Evolutionary conservation across 1,139 yeast species (phyloP).

Genomic region (Protomyces lactucae-debilis): DNA sequence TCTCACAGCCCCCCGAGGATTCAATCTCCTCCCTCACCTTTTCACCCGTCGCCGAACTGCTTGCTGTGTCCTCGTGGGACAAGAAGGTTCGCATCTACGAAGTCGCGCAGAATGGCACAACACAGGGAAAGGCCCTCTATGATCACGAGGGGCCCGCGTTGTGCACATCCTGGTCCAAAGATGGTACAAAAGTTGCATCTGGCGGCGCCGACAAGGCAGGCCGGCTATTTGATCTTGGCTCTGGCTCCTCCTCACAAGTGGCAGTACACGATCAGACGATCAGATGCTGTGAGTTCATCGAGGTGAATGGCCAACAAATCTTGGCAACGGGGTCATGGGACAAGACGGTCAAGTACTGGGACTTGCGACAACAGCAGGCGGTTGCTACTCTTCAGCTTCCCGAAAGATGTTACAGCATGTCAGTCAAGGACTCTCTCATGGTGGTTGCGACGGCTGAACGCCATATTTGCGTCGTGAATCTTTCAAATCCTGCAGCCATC

Average conservation of each 20-base stretch:
- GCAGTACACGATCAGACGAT: constrained; percentile 87
- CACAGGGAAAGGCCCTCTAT: constrained; percentile 82
- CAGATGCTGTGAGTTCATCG: constrained; percentile 65
- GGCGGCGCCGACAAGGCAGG: constrained; percentile 95
- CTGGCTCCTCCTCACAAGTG: constrained; percentile 76
- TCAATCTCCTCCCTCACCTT: constrained; percentile 81
- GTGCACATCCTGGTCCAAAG: constrained; percentile 72
- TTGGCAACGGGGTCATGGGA: constrained; percentile 97
- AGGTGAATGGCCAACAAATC: constrained; percentile 65
- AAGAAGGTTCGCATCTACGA: constrained; percentile 91
- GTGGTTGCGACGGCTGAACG: constrained; percentile 93
- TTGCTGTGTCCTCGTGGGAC: constrained; percentile 90
- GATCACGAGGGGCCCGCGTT: constrained; percentile 90
- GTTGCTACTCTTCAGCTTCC: constrained; percentile 77
- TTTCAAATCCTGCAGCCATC: constrained; percentile 71
- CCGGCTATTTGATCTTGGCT: constrained; percentile 70
- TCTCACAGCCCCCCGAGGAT: constrained; percentile 69
- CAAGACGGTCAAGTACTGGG: constrained; percentile 91
- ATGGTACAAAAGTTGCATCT: constrained; percentile 80
- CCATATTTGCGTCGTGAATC: constrained; percentile 69
- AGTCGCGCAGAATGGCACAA: constrained; percentile 60
- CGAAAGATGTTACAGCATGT: constrained; percentile 90
- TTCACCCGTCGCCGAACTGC: constrained; percentile 83
- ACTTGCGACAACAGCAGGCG: constrained; percentile 79
- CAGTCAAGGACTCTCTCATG: constrained; percentile 67